These are phyloP conservation scores for Ascochyta rabiei DNA, from an alignment of 2,329 filamentous ascomycete genomes.

Conservation along the genomic window DNA sequence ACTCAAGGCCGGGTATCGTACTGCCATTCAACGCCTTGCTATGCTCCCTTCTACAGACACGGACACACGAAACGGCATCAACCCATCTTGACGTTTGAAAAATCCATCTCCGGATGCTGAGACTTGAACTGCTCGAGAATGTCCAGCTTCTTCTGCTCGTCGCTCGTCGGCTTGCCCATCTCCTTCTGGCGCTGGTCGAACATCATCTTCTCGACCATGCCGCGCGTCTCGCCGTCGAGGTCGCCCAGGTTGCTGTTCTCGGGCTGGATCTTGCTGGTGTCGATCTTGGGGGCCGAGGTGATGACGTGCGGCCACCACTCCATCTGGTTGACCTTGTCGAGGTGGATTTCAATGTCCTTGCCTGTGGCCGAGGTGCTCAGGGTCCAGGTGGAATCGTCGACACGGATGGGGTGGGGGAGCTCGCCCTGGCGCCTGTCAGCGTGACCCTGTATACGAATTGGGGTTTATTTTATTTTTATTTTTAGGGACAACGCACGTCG, in stretches of 20 bases:
- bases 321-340: constrained; percentile 96
- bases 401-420: constrained; percentile 76
- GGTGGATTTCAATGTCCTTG: constrained; percentile 84
- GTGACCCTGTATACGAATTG: background rate
- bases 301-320: constrained; percentile 98
- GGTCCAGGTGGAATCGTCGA: constrained; percentile 95
- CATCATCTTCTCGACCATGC: constrained; percentile 99
- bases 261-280: constrained; percentile 92
- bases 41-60: background rate
- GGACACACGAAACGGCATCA: constrained; percentile 21
- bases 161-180: constrained; percentile 82
- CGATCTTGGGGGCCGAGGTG: constrained; percentile 84
- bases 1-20: background rate
- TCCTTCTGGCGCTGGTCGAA: constrained; percentile 98
- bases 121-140: constrained; percentile 88
- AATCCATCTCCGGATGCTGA: constrained; percentile 76
- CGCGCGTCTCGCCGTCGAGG: constrained; percentile 89
- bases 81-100: constrained; percentile 67
- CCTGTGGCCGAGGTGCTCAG: constrained; percentile 65
- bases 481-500: constrained; percentile 60
- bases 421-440: constrained; percentile 67
- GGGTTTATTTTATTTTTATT: too few species aligned
- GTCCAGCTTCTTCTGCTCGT: constrained; percentile 94
- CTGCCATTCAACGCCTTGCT: background rate
- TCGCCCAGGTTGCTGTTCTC: constrained; percentile 92